A percentile compares a stretch with the other conserved stretches of the same genome.
These are phyloP conservation scores for Lycium ferocissimum DNA, from an alignment of 257 asterid genomes.

Conservation along the genomic window DNA sequence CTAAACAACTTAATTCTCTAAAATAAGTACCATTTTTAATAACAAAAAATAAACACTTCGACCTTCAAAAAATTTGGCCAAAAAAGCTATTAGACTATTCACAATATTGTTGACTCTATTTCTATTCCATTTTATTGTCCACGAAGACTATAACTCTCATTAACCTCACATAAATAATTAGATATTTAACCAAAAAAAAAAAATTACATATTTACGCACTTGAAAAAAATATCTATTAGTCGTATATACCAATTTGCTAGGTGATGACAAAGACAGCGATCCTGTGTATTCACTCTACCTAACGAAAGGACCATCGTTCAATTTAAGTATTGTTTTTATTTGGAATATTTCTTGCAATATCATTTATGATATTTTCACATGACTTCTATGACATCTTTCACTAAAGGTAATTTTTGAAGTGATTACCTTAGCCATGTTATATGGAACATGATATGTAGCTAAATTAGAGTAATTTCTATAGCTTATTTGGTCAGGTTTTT, in stretches of 20 bases:
- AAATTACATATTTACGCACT: too few relatives aligned
- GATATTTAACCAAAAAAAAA: too few relatives aligned
- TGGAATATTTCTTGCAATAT: neutral
- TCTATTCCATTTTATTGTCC: neutral
- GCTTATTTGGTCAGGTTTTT: neutral
- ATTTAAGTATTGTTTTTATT: neutral
- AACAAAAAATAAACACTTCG: neutral
- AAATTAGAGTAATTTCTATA: neutral
- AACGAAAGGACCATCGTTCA: conserved; percentile 15
- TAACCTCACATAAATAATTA: neutral
- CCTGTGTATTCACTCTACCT: conserved; percentile 6
- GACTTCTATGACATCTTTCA: conserved; percentile 17
- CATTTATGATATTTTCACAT: neutral
- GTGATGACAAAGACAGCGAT: neutral
- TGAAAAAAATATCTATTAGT: neutral
- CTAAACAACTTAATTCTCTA: neutral
- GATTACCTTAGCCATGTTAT: neutral
- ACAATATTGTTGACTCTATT: neutral
- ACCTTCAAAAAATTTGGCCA: neutral
- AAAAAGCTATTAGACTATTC: neutral
- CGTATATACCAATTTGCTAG: neutral
- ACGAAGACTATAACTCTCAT: neutral
- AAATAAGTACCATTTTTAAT: too few relatives aligned
- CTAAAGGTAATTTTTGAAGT: neutral
- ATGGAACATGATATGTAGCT: neutral